phyloP scores from a whole-genome alignment of 192 early-diverging fungal genomes.

The Coemansia sp. region DNA sequence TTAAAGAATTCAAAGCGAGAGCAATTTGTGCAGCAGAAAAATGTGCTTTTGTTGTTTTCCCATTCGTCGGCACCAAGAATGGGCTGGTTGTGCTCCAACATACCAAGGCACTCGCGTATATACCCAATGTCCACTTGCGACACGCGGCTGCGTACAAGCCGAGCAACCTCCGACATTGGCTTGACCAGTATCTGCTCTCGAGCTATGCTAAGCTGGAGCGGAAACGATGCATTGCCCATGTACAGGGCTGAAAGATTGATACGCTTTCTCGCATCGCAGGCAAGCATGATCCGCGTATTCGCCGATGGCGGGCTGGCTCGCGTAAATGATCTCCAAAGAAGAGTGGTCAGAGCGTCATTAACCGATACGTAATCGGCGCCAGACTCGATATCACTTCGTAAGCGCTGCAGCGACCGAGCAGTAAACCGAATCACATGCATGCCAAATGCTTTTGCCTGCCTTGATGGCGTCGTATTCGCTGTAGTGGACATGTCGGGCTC shows the following conservation, averaged over 20 bases:
- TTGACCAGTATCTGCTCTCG: background rate
- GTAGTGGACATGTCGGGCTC: background rate
- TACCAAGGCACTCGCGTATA: slow-evolving; percentile 3
- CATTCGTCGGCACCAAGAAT: slow-evolving; percentile 1
- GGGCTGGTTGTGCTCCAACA: background rate
- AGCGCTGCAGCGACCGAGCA: background rate
- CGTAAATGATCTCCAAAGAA: slow-evolving; percentile 8
- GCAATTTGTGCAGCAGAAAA: slow-evolving; percentile 17
- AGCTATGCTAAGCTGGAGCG: background rate
- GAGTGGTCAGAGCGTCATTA: slow-evolving; percentile 10
- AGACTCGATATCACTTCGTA: background rate
- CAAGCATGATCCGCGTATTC: slow-evolving; percentile 2
- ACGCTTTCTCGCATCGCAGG: slow-evolving; percentile 11
- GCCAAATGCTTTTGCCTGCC: background rate
- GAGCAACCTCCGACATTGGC: background rate
- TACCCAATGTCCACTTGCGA: background rate
- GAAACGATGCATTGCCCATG: slow-evolving; percentile 17
- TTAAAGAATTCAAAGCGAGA: slow-evolving; percentile 11
- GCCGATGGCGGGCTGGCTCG: background rate
- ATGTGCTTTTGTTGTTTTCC: background rate
- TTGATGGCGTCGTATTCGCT: background rate
- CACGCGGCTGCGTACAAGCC: background rate
- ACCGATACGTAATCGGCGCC: background rate
- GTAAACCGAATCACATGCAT: slow-evolving; percentile 13
- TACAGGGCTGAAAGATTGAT: background rate